A percentile compares a stretch with the other conserved stretches of the same genome.
These are phyloP conservation scores for rapeseed (Brassica napus) DNA, from an alignment of 345 rosid genomes.

Conservation along the genomic window DNA sequence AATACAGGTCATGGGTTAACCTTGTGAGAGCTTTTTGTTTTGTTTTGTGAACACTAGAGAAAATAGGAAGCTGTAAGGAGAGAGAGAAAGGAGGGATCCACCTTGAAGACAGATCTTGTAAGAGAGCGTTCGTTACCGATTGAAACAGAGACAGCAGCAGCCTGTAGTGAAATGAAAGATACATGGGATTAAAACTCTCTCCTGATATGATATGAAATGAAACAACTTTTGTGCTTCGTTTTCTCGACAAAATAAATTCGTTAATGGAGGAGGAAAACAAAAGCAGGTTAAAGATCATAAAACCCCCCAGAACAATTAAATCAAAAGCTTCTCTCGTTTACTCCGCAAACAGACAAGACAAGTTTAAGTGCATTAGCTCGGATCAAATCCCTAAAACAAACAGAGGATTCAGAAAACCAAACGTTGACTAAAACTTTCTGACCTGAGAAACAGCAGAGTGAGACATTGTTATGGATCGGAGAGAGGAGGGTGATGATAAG, in stretches of 20 bases:
- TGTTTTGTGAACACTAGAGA: background rate
- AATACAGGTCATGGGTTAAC: background rate
- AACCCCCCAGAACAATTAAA: background rate
- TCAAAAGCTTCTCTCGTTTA: conserved; percentile 28
- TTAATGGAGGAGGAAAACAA: background rate
- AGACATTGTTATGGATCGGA: conserved; percentile 31
- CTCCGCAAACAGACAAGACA: conserved; percentile 28
- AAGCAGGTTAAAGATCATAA: conserved; percentile 17
- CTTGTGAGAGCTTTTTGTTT: background rate
- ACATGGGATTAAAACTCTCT: background rate
- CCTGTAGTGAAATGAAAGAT: conserved; percentile 13
- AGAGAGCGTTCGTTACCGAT: conserved; percentile 31
- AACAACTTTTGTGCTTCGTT: background rate
- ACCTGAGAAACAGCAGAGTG: conserved; percentile 42
- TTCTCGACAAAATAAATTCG: background rate
- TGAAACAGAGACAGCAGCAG: conserved; percentile 38
- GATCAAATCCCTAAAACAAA: conserved; percentile 13
- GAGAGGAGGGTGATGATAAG: background rate
- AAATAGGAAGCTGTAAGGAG: no score
- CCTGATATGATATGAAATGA: background rate
- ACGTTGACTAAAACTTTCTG: conserved; percentile 20
- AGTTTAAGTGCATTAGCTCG: background rate
- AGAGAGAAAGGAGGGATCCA: conserved; percentile 16
- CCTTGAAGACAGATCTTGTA: conserved; percentile 39
- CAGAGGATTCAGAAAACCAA: background rate